phyloP scores from a whole-genome alignment of 495 filamentous ascomycete species.

The Xylaria castorea region DNA sequence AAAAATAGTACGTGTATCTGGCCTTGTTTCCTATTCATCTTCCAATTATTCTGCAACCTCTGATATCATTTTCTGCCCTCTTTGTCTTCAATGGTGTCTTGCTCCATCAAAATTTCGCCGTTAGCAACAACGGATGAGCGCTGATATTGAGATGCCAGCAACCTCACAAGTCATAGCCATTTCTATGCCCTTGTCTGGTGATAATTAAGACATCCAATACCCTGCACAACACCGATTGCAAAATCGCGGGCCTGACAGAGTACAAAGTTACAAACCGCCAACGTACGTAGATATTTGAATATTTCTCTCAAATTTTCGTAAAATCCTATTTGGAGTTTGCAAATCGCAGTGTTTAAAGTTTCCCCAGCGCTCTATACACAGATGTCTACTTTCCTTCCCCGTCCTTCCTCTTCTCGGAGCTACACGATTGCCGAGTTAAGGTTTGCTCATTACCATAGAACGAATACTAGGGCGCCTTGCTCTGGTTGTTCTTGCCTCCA shows the following conservation, averaged over 20 bases:
- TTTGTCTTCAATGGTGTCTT: not conserved
- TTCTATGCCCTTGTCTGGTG: not conserved
- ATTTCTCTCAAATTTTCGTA: not conserved
- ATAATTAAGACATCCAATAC: not conserved
- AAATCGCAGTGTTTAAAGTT: not conserved
- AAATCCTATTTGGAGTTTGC: not conserved
- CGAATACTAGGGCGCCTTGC: not conserved
- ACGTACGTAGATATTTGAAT: not conserved
- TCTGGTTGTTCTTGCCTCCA: not conserved
- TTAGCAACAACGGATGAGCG: not conserved
- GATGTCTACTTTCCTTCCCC: not conserved
- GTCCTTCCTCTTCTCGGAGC: not conserved
- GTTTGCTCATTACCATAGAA: not conserved
- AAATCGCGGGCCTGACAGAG: too few relatives aligned
- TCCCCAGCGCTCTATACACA: not conserved
- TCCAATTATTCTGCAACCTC: not conserved
- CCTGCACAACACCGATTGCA: not conserved
- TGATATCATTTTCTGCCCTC: not conserved
- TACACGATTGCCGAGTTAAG: not conserved
- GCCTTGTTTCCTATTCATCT: not conserved
- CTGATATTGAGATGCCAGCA: not conserved
- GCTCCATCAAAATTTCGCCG: not conserved
- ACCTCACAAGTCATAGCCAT: not conserved
- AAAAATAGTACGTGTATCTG: not conserved
- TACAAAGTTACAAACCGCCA: not conserved